Evolutionary conservation across 768 basidiomycete species (phyloP).

Genomic region (Xerocomellus intermedius): DNA sequence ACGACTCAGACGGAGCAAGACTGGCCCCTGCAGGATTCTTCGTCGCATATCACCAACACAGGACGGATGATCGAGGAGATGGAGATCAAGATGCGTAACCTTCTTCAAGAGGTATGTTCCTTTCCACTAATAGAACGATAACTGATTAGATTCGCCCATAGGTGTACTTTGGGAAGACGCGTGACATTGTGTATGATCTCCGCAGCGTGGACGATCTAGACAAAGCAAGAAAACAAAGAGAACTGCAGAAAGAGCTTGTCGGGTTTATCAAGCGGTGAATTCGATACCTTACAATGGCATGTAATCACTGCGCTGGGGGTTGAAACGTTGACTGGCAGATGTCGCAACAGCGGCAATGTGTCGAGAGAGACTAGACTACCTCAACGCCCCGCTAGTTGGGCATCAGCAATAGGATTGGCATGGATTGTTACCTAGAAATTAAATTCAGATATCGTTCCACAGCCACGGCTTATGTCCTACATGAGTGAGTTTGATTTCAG

Average conservation of each 20-base stretch:
- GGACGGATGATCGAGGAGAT: constrained; percentile 97
- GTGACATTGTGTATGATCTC: constrained; percentile 91
- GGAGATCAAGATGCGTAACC: constrained; percentile 98
- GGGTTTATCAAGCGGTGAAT: constrained; percentile 74
- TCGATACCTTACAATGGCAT: constrained; percentile 15
- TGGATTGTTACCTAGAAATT: constrained; percentile 74
- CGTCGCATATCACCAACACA: constrained; percentile 90
- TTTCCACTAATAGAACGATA: background rate
- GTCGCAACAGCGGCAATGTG: background rate
- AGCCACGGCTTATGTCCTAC: constrained; percentile 43
- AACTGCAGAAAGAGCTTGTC: constrained; percentile 88
- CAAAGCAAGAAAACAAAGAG: constrained; percentile 73
- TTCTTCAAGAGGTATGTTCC: constrained; percentile 73
- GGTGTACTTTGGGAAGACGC: constrained; percentile 97
- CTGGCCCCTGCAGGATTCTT: constrained; percentile 71
- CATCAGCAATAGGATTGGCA: constrained; percentile 93
- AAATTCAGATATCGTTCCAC: background rate
- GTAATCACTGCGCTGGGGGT: constrained; percentile 9
- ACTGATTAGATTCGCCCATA: constrained; percentile 28
- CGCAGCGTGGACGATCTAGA: constrained; percentile 86
- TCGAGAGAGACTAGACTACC: background rate
- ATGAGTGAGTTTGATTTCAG: constrained; percentile 78
- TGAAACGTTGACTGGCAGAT: constrained; percentile 1
- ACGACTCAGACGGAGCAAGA: constrained; percentile 77
- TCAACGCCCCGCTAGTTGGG: constrained; percentile 35